Evolutionary conservation across 176 grass and related monocot genomes (phyloP), one percentile per base, ranked within the genome.

Genomic region (Rhipidocladum racemiflorum): DNA sequence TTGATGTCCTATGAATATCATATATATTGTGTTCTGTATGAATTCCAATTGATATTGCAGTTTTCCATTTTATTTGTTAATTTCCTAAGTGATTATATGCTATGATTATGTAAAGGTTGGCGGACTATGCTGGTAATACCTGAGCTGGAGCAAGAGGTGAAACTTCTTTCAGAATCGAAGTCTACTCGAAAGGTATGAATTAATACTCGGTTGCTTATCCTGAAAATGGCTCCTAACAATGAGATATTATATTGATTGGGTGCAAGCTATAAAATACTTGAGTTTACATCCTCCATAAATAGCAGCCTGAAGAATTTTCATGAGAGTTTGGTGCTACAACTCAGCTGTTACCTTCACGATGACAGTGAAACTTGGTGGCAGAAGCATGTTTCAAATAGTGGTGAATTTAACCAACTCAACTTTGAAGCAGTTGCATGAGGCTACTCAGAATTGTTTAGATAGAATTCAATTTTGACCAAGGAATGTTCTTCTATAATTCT

Each of bases 101-200:
- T 78, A 21, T 65, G 10, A 54, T 85, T 88, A 42, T 77, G 86
- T 49, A 72, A 70, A 83, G 96, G 96, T 83, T 99, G 96, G 96
- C 86, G 96, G 77, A 99, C 96, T 57, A 99, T 99, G 96, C 91
- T 99, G 43, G 88, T 99, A 79, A 94, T 99, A 88, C 96, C 96
- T 72, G 96, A 99, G 74, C 79, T 99, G 63, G 92, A 89, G 68
- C 75, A 88, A 18, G 96, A 99, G 89, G 91, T 99, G 77, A 92
- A 87, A 43, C 88, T 95, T 86, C 96, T 93, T 56, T 90, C 55
- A 29, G 78, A 90, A 84, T 91, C 89, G 61, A 95, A 86, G 69
- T 76, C 76, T 27, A 87, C 83, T 51, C 90, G 91, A 21, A 99
- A 95, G 90, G 96, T 99, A 95, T 68, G 45, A 21, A 84, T 51